Base-by-base conservation (phyloP, 1,284 basidiomycete genomes). In the Leucoagaricus sp. region DNA sequence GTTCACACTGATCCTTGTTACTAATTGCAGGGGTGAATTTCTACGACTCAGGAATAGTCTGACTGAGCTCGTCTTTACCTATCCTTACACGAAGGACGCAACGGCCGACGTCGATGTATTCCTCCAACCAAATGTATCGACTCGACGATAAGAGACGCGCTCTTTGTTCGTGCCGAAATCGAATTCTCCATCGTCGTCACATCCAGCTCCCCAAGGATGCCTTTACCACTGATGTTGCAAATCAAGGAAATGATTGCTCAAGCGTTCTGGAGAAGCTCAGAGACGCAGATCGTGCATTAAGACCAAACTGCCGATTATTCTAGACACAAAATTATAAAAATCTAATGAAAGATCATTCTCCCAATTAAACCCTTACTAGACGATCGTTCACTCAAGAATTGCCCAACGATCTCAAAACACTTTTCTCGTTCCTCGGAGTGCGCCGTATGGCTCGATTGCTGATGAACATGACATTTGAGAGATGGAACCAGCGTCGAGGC, bases 51-150 rank as follows among this genome's bases (percentile, higher is more conserved):
- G 79, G 58, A 78, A 78, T 25, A 85, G 89, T 31, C 77, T 91
- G 4, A 72, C 81, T n/a, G 87, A 89, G 57, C 78, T 91, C 4
- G 80, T 89, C 25, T 76, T 81, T 52, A 69, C 80, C 28, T 91
- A 91, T 63, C 88, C 88, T 3, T 90, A 86, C 65, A 64, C 67
- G 49, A 76, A 73, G 49, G 69, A 69, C 9, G 63, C 69, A 28
- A 65, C 73, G 10, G 63, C 66, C n/a, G 57, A 70, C 2, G 63
- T 72, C 4, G 77, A 80, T 49, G 72, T 79, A 1, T 76, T 78
- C 34, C 73, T 81, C 2, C 74, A 88, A 4, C 75, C 84, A 4
- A 81, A 80, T 0, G 86, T 90, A 65, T 84, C 86, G 4, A 90
- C 88, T 0, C 80, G 81, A 42, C 72, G 68, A 34, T 78, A n/a